phyloP scores from a whole-genome alignment of 2,329 filamentous ascomycete species.

The Myriosclerotinia scirpicola region DNA sequence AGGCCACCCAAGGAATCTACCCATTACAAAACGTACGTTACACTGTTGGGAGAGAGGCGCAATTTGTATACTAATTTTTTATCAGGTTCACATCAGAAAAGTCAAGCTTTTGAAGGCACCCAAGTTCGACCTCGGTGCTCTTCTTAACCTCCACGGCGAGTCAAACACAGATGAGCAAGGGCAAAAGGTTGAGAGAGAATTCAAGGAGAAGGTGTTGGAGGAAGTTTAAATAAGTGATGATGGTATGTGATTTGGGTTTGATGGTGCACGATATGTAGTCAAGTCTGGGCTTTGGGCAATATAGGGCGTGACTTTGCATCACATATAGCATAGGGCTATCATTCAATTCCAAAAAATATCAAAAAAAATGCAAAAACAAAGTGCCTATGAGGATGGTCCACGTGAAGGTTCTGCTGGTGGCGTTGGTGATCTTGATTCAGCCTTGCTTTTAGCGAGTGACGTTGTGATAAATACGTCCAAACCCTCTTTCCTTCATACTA shows the following conservation, averaged over 20 bases:
- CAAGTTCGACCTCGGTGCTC: constrained; percentile 97
- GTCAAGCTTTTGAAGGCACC: constrained; percentile 98
- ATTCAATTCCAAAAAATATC: constrained; percentile 29
- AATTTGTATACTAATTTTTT: constrained; percentile 41
- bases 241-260: constrained; percentile 35
- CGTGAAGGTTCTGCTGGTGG: constrained; percentile 11
- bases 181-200: constrained; percentile 98
- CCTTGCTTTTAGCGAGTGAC: constrained; percentile 25
- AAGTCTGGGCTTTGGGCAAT: constrained; percentile 41
- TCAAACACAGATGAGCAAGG: constrained; percentile 93
- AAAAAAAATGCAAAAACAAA: constrained; percentile 32
- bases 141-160: constrained; percentile 97
- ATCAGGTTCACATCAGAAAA: constrained; percentile 98
- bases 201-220: constrained; percentile 97
- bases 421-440: constrained; percentile 9
- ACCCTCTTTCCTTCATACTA: constrained; percentile 8
- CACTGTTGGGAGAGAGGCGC: background rate
- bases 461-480: constrained; percentile 20
- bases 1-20: constrained; percentile 99
- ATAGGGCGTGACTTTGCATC: constrained; percentile 39
- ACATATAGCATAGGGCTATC: constrained; percentile 40
- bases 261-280: constrained; percentile 42
- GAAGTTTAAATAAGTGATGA: constrained; percentile 68
- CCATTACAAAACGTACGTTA: constrained; percentile 91
- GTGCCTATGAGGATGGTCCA: constrained; percentile 16